These are phyloP conservation scores for Zygosaccharomyces siamensis DNA, from an alignment of 805 yeast species.

Conservation along the genomic window DNA sequence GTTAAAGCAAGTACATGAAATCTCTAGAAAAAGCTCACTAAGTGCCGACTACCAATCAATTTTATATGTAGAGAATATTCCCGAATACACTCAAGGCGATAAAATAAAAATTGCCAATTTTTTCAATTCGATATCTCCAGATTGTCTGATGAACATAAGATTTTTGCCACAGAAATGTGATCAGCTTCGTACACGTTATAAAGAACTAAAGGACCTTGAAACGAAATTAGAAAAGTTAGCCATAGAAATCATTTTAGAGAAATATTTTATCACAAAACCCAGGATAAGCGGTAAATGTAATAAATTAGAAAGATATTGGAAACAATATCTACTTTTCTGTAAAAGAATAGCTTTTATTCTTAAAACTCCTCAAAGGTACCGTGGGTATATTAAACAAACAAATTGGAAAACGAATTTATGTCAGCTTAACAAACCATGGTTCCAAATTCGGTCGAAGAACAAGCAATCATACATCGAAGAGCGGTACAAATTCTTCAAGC, in stretches of 20 bases:
- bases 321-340: not conserved
- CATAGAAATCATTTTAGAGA: slow-evolving; percentile 32
- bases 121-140: slow-evolving; percentile 41
- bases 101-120: slow-evolving; percentile 19
- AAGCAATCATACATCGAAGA: slow-evolving; percentile 2
- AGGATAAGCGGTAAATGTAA: not conserved
- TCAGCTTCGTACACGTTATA: slow-evolving; percentile 34
- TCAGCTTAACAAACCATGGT: not conserved
- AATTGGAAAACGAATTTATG: not conserved
- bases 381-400: not conserved
- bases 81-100: slow-evolving; percentile 24
- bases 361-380: slow-evolving; percentile 5
- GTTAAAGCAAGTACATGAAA: slow-evolving; percentile 37
- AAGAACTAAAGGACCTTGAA: slow-evolving; percentile 29
- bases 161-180: slow-evolving; percentile 44
- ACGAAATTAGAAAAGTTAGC: slow-evolving; percentile 40
- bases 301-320: slow-evolving; percentile 14
- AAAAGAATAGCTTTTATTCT: slow-evolving; percentile 5
- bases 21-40: slow-evolving; percentile 42
- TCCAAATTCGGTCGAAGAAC: not conserved
- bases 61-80: slow-evolving; percentile 45
- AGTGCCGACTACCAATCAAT: slow-evolving; percentile 30
- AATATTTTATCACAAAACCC: slow-evolving; percentile 18
- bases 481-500: slow-evolving; percentile 8
- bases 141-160: slow-evolving; percentile 56